A percentile compares a stretch with the other conserved stretches of the same genome.
These are phyloP conservation scores for Strobilomyces confusus DNA, from an alignment of 768 basidiomycete genomes.

Conservation along the genomic window DNA sequence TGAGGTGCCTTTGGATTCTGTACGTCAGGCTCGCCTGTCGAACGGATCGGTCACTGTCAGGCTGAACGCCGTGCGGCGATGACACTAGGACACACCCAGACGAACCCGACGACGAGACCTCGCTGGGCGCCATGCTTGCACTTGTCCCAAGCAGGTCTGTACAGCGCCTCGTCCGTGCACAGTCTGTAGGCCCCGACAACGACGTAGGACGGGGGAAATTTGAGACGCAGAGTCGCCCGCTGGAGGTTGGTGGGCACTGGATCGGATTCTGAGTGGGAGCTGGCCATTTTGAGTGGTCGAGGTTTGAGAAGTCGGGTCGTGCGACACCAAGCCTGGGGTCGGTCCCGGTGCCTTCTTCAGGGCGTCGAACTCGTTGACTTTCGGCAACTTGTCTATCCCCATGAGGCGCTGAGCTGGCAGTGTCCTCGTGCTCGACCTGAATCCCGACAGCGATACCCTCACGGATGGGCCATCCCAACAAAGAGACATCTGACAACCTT, in stretches of 20 bases:
- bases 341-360: not conserved
- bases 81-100: constrained; percentile 52
- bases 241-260: constrained; percentile 43
- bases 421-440: not conserved
- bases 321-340: not conserved
- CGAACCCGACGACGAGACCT: constrained; percentile 61
- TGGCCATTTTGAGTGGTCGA: too few relatives aligned
- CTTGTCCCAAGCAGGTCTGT: constrained; percentile 79
- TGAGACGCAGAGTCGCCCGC: constrained; percentile 57
- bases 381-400: not conserved
- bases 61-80: not conserved
- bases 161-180: constrained; percentile 65
- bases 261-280: constrained; percentile 11
- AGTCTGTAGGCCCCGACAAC: constrained; percentile 83
- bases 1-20: constrained; percentile 63
- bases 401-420: not conserved
- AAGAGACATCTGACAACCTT: not conserved
- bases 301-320: not conserved
- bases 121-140: constrained; percentile 72
- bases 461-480: not conserved
- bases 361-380: not conserved
- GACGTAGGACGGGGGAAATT: constrained; percentile 80
- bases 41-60: not conserved
- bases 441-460: not conserved
- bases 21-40: constrained; percentile 63